Evolutionary conservation across 2,329 filamentous ascomycete genomes (phyloP).

Genomic region (Stagonosporopsis tanaceti): DNA sequence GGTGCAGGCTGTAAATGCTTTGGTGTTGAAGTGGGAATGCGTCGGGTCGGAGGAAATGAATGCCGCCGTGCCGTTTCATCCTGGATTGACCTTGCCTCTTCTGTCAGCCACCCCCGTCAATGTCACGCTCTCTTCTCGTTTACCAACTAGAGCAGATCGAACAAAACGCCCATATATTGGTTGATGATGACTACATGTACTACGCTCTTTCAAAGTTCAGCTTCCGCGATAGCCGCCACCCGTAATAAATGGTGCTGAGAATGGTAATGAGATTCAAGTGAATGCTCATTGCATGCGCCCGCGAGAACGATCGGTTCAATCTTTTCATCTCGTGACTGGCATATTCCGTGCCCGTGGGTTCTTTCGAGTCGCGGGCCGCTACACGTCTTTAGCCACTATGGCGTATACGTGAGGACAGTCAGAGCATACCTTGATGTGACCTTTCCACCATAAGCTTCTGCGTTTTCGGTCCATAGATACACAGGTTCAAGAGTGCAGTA

Average conservation of each 20-base stretch:
- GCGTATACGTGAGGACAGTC: no score
- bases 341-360: neutral
- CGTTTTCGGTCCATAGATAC: conserved; percentile 49
- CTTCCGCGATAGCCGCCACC: conserved; percentile 31
- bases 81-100: neutral
- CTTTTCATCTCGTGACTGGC: conserved; percentile 28
- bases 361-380: conserved; percentile 31
- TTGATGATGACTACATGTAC: neutral
- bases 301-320: conserved; percentile 47
- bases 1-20: neutral
- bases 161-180: neutral
- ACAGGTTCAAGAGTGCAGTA: conserved; percentile 48
- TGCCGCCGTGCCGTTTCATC: conserved; percentile 10
- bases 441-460: conserved; percentile 46
- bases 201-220: conserved; percentile 16
- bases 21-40: neutral
- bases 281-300: conserved; percentile 54
- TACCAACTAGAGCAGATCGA: neutral
- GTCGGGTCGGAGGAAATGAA: conserved; percentile 4
- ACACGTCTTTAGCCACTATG: neutral
- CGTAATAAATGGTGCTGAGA: conserved; percentile 39
- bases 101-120: neutral
- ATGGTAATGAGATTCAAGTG: conserved; percentile 54
- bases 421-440: conserved; percentile 35
- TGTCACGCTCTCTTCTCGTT: neutral